Conservation (phyloP, 371 early-diverging fungal genomes). For the Mortierella sp. region DNA sequence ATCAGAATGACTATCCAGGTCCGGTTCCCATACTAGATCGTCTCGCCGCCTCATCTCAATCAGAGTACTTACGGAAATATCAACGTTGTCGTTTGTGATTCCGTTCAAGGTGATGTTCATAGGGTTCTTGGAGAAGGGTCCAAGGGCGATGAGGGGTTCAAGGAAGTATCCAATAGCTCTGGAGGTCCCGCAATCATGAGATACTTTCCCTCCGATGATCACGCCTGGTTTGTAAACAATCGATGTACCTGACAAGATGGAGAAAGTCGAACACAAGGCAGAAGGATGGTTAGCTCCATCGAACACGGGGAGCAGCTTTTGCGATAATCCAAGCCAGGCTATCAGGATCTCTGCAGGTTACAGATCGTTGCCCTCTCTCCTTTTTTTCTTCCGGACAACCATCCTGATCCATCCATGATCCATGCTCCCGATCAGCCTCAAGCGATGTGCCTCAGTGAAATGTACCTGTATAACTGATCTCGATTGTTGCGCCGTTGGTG, state of each 20-base stretch:
- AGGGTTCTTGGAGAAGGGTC: conserved; percentile 92
- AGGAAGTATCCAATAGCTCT: conserved; percentile 93
- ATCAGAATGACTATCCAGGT: too few species aligned
- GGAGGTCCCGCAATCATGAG: conserved; percentile 81
- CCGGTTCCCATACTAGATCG: too few species aligned
- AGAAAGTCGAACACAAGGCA: neutral
- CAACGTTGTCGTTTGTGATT: conserved; percentile 92
- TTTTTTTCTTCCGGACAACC: too few species aligned
- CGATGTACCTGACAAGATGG: conserved; percentile 70
- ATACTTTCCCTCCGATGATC: conserved; percentile 87
- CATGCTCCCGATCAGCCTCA: too few species aligned
- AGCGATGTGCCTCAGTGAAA: neutral
- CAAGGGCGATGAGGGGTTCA: conserved; percentile 89
- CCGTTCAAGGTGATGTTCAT: conserved; percentile 85
- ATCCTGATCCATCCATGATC: too few species aligned
- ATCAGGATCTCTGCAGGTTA: too few species aligned
- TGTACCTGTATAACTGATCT: conserved; percentile 85
- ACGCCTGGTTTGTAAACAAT: conserved; percentile 90
- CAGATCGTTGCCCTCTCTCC: too few species aligned
- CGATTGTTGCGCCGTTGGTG: conserved; percentile 91
- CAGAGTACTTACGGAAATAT: conserved; percentile 70
- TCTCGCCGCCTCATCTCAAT: neutral
- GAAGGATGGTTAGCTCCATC: too few species aligned
- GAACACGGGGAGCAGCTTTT: too few species aligned
- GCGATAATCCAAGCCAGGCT: too few species aligned